phyloP scores from a whole-genome alignment of 2,329 filamentous ascomycete species.

The Penicillium psychrosexuale region DNA sequence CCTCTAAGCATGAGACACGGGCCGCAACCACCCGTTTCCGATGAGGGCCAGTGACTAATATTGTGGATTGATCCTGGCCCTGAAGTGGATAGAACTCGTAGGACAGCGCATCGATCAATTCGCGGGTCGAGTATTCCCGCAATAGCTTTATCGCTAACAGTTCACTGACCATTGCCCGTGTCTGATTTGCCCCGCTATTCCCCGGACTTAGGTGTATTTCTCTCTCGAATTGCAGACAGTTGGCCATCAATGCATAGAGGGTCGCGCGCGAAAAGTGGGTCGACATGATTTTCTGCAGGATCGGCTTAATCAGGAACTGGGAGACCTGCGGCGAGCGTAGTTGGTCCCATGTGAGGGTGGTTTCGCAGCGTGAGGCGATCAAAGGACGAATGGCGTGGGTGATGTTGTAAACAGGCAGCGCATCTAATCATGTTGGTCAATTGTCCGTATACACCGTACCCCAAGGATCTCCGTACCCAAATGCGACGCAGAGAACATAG shows the following conservation, averaged over 20 bases:
- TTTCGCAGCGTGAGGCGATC: conserved; percentile 82
- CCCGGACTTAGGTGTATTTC: conserved; percentile 78
- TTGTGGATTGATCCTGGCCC: conserved; percentile 58
- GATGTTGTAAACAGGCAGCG: conserved; percentile 82
- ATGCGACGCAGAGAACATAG: conserved; percentile 76
- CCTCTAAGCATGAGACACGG: conserved; percentile 84
- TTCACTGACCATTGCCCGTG: conserved; percentile 84
- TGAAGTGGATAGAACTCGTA: conserved; percentile 95
- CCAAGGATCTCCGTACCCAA: conserved; percentile 55
- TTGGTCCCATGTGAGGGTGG: conserved; percentile 90
- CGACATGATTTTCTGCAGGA: conserved; percentile 81
- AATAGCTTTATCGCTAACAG: conserved; percentile 83
- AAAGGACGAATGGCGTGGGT: conserved; percentile 87
- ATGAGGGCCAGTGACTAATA: conserved; percentile 36
- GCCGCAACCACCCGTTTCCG: conserved; percentile 58
- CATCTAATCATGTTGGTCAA: conserved; percentile 53
- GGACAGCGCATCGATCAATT: conserved; percentile 88
- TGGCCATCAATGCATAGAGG: conserved; percentile 85
- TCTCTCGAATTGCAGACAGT: conserved; percentile 89
- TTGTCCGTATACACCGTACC: background rate
- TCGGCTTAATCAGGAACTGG: conserved; percentile 91
- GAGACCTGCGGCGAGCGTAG: conserved; percentile 92
- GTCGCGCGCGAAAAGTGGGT: conserved; percentile 84
- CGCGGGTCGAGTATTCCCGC: conserved; percentile 82
- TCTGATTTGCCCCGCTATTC: conserved; percentile 78